phyloP scores from a whole-genome alignment of 2,329 filamentous ascomycete genomes.

The Calonectria hongkongensis region DNA sequence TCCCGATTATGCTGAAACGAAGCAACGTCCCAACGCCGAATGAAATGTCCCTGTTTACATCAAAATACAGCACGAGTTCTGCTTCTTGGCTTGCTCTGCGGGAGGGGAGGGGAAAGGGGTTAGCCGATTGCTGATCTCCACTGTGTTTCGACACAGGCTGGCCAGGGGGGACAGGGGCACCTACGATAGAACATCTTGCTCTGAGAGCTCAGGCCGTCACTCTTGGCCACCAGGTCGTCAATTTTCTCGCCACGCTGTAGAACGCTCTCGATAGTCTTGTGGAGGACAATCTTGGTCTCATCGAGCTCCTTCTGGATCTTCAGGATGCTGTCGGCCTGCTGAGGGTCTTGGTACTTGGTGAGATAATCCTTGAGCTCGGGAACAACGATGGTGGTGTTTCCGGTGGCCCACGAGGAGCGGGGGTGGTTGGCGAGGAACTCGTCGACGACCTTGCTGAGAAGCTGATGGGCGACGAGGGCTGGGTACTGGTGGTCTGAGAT shows the following conservation, averaged over 20 bases:
- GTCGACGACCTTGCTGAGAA: constrained; percentile 90
- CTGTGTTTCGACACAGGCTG: constrained; percentile 19
- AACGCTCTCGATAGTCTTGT: constrained; percentile 94
- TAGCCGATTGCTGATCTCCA: constrained; percentile 18
- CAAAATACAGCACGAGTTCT: constrained; percentile 84
- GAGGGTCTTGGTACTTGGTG: constrained; percentile 86
- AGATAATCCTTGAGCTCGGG: constrained; percentile 87
- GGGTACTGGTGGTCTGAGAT: constrained; percentile 87
- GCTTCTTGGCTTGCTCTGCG: constrained; percentile 82
- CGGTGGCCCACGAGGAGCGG: constrained; percentile 77
- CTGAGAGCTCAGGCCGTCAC: constrained; percentile 89
- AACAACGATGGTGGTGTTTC: constrained; percentile 74
- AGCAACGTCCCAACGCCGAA: constrained; percentile 59
- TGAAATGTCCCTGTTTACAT: constrained; percentile 70
- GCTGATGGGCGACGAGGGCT: constrained; percentile 86
- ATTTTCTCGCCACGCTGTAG: constrained; percentile 97
- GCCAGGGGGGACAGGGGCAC: constrained; percentile 51
- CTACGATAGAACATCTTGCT: constrained; percentile 98
- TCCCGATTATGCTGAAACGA: constrained; percentile 56
- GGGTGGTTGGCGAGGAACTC: constrained; percentile 89
- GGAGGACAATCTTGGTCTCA: constrained; percentile 96
- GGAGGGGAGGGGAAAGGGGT: constrained; percentile 28
- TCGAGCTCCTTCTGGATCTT: constrained; percentile 98
- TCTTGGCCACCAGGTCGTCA: constrained; percentile 94
- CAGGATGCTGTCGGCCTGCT: constrained; percentile 92